These are phyloP conservation scores for Zoysia matrella DNA, from an alignment of 202 grass and related monocot species.

Conservation along the genomic window DNA sequence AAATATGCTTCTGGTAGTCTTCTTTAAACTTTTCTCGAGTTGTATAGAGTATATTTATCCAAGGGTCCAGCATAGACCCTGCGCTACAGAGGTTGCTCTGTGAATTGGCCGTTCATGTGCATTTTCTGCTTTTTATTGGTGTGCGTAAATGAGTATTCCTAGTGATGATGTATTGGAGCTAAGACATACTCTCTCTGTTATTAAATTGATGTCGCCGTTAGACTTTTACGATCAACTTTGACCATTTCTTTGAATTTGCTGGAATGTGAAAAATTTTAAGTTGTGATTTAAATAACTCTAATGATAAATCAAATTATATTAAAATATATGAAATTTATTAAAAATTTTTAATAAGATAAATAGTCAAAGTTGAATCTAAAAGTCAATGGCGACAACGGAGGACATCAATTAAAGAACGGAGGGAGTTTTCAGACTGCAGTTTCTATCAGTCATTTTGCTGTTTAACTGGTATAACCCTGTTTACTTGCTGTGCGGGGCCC, in stretches of 20 bases:
- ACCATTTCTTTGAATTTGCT: too few relatives aligned
- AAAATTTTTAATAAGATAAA: too few relatives aligned
- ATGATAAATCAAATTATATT: background rate
- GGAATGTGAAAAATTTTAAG: too few relatives aligned
- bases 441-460: background rate
- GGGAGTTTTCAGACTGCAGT: background rate
- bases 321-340: too few relatives aligned
- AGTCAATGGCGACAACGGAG: background rate
- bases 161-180: background rate
- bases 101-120: slow-evolving; percentile 27
- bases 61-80: slow-evolving; percentile 5
- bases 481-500: too few relatives aligned
- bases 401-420: too few relatives aligned
- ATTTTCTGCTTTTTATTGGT: slow-evolving; percentile 37
- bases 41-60: slow-evolving; percentile 59
- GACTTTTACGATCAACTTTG: too few relatives aligned
- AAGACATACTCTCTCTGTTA: background rate
- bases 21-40: slow-evolving; percentile 41
- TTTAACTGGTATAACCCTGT: too few relatives aligned
- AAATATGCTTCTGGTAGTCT: slow-evolving; percentile 18
- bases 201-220: too few relatives aligned
- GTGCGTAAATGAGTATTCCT: background rate
- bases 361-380: too few relatives aligned
- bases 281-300: too few relatives aligned
- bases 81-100: slow-evolving; percentile 35